A percentile compares a stretch with the other conserved stretches of the same genome.
Conservation (phyloP, 352 stramenopile genomes). For the Thalassiosira pacifica region DNA sequence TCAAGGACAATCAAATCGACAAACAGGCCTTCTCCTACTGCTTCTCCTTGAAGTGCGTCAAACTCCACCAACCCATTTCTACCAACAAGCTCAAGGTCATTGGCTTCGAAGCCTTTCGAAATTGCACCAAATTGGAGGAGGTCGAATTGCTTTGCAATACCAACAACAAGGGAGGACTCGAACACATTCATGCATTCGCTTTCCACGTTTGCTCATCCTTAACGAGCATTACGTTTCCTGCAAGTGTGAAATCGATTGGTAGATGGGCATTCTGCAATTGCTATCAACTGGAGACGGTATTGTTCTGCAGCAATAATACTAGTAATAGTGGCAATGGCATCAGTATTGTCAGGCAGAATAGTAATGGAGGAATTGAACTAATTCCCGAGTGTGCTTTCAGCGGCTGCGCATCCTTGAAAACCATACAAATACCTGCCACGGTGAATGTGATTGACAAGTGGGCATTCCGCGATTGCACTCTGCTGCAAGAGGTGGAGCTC, state of each 20-base stretch:
- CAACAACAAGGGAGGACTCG: no score
- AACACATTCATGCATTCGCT: no score
- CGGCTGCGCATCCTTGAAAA: not conserved
- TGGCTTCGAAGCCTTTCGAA: no score
- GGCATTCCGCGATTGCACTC: not conserved
- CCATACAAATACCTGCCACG: conserved; percentile 16
- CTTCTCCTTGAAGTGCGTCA: conserved; percentile 1
- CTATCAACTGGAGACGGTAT: not conserved
- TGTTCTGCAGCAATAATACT: no score
- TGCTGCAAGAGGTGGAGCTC: not conserved
- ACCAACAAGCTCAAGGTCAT: no score
- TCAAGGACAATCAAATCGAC: no score
- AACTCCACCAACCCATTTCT: conserved; percentile 2
- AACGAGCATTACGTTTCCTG: no score
- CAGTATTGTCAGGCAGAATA: no score
- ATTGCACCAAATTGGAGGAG: no score
- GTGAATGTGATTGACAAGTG: not conserved
- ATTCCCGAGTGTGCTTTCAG: not conserved
- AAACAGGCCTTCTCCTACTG: conserved; percentile 25
- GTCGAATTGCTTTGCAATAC: no score
- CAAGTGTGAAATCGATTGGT: conserved; percentile 1
- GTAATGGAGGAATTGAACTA: conserved; percentile 3
- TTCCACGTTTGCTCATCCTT: no score
- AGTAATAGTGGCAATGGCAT: no score
- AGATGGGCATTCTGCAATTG: conserved; percentile 15